Evolutionary conservation across 2,329 filamentous ascomycete genomes (phyloP).

Genomic region (Graphilbum sp.): DNA sequence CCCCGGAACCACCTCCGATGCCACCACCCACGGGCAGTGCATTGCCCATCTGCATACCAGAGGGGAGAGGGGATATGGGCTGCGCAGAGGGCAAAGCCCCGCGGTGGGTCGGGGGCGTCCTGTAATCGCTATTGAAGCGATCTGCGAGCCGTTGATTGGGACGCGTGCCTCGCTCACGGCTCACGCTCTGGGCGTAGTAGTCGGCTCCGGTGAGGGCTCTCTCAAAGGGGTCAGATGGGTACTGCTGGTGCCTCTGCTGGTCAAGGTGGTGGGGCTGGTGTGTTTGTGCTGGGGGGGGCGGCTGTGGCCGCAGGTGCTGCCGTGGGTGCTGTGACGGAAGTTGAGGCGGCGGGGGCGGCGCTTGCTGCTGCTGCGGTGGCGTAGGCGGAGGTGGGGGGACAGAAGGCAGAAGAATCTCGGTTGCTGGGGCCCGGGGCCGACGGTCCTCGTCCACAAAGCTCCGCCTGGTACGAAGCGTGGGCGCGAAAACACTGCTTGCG

Average conservation of each 20-base stretch:
- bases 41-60: background rate
- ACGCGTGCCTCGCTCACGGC: slow-evolving; percentile 22
- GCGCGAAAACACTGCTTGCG: background rate
- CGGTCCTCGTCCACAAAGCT: slow-evolving; percentile 48
- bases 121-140: slow-evolving; percentile 26
- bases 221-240: slow-evolving; percentile 15
- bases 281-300: background rate
- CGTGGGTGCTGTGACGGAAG: background rate
- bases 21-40: background rate
- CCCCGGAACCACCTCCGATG: too few species aligned
- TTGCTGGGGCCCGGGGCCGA: slow-evolving; percentile 20
- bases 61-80: background rate
- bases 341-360: background rate
- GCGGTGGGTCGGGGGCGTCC: slow-evolving; percentile 4
- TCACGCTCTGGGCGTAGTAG: slow-evolving; percentile 26
- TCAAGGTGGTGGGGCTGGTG: background rate
- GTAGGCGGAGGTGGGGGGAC: slow-evolving; percentile 11
- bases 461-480: slow-evolving; percentile 15
- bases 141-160: slow-evolving; percentile 32
- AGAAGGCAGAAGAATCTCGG: slow-evolving; percentile 19
- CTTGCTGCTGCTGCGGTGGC: slow-evolving; percentile 7
- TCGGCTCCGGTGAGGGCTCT: slow-evolving; percentile 19
- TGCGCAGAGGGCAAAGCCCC: slow-evolving; percentile 9
- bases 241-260: background rate
- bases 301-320: background rate